Percentiles rank a stretch among this genome's conserved stretches.
These are phyloP conservation scores for Petunia hybrid DNA, from an alignment of 305 asterid genomes.

Conservation along the genomic window DNA sequence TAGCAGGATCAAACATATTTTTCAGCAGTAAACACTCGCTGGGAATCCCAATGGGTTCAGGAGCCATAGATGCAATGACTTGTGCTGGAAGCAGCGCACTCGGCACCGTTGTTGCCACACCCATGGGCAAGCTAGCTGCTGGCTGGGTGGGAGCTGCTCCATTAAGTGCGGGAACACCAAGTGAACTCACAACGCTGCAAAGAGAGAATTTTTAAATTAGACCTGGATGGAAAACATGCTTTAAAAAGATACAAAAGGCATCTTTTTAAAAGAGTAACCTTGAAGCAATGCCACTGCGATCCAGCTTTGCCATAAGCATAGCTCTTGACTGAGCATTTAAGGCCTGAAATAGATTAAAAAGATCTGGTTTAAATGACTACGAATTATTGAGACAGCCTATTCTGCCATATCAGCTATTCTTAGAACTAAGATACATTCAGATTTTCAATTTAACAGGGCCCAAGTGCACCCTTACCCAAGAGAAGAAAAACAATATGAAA, in stretches of 20 bases:
- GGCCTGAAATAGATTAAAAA: constrained; percentile 53
- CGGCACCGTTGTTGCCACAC: constrained; percentile 59
- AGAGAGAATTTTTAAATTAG: constrained; percentile 24
- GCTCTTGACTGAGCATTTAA: constrained; percentile 98
- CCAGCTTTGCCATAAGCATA: constrained; percentile 91
- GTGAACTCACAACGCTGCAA: constrained; percentile 68
- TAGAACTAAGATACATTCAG: too few species aligned
- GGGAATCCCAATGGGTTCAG: constrained; percentile 92
- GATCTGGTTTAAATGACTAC: background rate
- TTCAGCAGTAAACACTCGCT: constrained; percentile 92
- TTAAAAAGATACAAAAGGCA: background rate
- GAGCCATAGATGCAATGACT: constrained; percentile 57
- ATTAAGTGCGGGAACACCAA: constrained; percentile 71
- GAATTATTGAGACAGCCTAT: too few species aligned
- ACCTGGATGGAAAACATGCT: background rate
- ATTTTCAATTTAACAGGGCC: too few species aligned
- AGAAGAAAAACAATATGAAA: too few species aligned
- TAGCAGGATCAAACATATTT: constrained; percentile 94
- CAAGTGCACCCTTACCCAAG: too few species aligned
- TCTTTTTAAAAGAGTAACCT: constrained; percentile 46
- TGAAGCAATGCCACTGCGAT: constrained; percentile 89
- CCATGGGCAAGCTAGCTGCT: constrained; percentile 67
- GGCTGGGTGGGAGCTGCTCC: constrained; percentile 72
- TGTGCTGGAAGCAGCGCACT: constrained; percentile 57
- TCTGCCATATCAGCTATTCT: too few species aligned